Conservation (phyloP, 2,329 filamentous ascomycete genomes). For the Trichoderma polysporum region DNA sequence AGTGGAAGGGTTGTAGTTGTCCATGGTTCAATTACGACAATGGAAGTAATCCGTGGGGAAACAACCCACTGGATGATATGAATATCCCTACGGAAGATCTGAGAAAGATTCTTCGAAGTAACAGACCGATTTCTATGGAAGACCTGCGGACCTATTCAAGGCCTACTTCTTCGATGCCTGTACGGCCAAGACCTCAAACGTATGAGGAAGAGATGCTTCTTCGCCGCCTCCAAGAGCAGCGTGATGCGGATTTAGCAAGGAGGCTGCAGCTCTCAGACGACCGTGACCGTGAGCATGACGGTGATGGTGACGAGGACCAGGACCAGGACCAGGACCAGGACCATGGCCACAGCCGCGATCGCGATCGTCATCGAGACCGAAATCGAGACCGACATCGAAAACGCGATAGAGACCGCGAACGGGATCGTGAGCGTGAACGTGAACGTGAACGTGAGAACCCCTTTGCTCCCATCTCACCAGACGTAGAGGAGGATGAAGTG, state of each 20-base stretch:
- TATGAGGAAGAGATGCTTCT: conserved; percentile 51
- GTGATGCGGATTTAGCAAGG: conserved; percentile 44
- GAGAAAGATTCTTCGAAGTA: conserved; percentile 18
- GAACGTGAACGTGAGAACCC: conserved; percentile 12
- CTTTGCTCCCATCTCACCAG: conserved; percentile 22
- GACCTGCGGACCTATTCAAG: conserved; percentile 18
- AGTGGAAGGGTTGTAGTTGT: conserved; percentile 83
- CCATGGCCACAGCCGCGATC: background rate
- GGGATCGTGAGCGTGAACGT: background rate
- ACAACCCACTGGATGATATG: conserved; percentile 46
- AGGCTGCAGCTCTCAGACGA: conserved; percentile 37
- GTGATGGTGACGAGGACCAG: background rate
- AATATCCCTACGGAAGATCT: conserved; percentile 39
- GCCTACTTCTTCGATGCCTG: conserved; percentile 24
- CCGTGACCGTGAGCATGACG: background rate
- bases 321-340: background rate
- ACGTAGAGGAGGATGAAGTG: conserved; percentile 33
- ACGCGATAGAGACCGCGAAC: background rate
- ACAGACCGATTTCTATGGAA: conserved; percentile 17
- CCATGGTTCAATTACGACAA: conserved; percentile 71
- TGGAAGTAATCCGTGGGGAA: conserved; percentile 17
- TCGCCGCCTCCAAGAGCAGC: conserved; percentile 48
- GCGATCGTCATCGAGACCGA: background rate
- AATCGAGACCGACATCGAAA: background rate
- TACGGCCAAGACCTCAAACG: conserved; percentile 28